These are phyloP conservation scores for Backusella westeae DNA, from an alignment of 192 early-diverging fungal genomes.

Conservation along the genomic window DNA sequence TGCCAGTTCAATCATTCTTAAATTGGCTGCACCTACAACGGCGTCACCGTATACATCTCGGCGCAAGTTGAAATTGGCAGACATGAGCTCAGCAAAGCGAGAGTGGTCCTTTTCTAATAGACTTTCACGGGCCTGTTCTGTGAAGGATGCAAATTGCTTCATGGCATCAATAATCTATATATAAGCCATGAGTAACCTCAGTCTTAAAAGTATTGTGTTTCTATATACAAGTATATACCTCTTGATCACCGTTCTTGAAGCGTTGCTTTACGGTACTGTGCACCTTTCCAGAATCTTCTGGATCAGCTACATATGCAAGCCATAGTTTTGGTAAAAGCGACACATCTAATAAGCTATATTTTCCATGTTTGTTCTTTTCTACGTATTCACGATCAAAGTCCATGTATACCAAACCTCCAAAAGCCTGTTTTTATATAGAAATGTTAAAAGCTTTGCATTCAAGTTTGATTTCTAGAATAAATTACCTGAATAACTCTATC, in stretches of 20 bases:
- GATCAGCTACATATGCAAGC: conserved; percentile 53
- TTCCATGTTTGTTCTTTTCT: conserved; percentile 46
- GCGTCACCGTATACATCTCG: conserved; percentile 49
- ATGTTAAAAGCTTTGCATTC: neutral
- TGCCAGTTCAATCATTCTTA: conserved; percentile 51
- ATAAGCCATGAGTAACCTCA: neutral
- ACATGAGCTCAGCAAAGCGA: conserved; percentile 51
- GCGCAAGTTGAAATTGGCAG: conserved; percentile 52
- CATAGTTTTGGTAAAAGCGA: conserved; percentile 41
- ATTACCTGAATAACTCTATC: conserved; percentile 64
- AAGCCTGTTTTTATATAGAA: conserved; percentile 5
- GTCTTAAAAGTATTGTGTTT: neutral
- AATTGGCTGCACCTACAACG: conserved; percentile 46
- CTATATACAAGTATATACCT: conserved; percentile 32
- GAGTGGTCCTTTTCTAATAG: conserved; percentile 27
- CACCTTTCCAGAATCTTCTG: conserved; percentile 59
- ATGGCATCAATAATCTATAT: conserved; percentile 49
- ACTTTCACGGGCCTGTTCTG: conserved; percentile 35
- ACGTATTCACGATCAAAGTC: conserved; percentile 53
- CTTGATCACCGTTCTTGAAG: conserved; percentile 50
- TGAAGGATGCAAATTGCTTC: conserved; percentile 43
- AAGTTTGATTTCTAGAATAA: neutral
- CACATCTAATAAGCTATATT: conserved; percentile 41
- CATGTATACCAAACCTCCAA: conserved; percentile 63
- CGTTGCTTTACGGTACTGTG: conserved; percentile 51